These are phyloP conservation scores for Pyricularia sp. DNA, from an alignment of 2,329 filamentous ascomycete genomes.

Conservation along the genomic window DNA sequence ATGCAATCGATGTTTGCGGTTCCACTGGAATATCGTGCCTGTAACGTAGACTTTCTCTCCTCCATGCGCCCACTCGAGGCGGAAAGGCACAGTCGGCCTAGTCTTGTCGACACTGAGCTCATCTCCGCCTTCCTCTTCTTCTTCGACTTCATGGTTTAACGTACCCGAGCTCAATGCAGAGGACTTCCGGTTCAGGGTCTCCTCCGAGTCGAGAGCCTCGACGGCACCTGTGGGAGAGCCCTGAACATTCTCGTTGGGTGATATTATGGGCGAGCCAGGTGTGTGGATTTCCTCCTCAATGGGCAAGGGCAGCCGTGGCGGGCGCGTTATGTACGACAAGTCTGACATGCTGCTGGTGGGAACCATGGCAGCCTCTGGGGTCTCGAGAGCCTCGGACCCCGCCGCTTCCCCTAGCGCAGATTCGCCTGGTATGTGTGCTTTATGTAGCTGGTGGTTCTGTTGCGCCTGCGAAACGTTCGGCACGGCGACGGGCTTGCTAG, in stretches of 20 bases:
- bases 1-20: conserved; percentile 82
- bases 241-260: conserved; percentile 50
- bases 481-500: conserved; percentile 51
- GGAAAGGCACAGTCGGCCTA: conserved; percentile 70
- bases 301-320: conserved; percentile 80
- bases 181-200: conserved; percentile 39
- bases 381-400: conserved; percentile 16
- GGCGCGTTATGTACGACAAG: conserved; percentile 57
- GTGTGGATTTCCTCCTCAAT: conserved; percentile 88
- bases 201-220: conserved; percentile 39
- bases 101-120: conserved; percentile 65
- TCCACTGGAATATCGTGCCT: conserved; percentile 95
- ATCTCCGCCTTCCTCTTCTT: conserved; percentile 60
- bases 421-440: conserved; percentile 17
- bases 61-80: conserved; percentile 74
- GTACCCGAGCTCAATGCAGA: conserved; percentile 49
- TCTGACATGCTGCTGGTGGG: conserved; percentile 51
- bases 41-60: conserved; percentile 94
- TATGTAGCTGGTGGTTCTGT: conserved; percentile 18
- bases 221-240: conserved; percentile 37
- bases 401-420: conserved; percentile 17
- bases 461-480: conserved; percentile 24
- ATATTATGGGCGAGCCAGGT: conserved; percentile 82
- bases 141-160: conserved; percentile 49
- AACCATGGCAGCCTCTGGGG: conserved; percentile 29